Evolutionary conservation across 345 rosid species (phyloP).

Genomic region (Rubroshorea leprosula): DNA sequence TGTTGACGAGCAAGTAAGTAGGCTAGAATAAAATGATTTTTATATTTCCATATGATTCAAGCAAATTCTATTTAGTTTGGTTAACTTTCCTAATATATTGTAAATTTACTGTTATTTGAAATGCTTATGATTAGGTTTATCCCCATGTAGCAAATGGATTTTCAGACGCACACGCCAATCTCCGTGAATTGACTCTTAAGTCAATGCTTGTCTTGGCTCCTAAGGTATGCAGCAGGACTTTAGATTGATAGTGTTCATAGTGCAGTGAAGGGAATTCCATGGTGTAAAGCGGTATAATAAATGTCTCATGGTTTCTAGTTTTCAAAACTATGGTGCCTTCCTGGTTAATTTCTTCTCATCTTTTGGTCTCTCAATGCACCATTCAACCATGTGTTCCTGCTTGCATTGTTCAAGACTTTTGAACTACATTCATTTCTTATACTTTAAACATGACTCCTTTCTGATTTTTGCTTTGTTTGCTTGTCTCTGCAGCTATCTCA

Average conservation of each 20-base stretch:
- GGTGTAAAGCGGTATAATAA: too few relatives aligned
- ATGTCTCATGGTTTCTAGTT: too few relatives aligned
- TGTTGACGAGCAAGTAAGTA: constrained; percentile 92
- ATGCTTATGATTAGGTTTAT: constrained; percentile 55
- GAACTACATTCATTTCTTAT: neutral
- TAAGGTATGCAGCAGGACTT: constrained; percentile 48
- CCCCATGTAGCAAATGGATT: constrained; percentile 94
- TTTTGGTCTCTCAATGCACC: neutral
- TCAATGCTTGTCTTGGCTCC: constrained; percentile 97
- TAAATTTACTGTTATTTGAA: constrained; percentile 4
- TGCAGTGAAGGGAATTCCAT: too few relatives aligned
- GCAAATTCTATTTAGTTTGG: constrained; percentile 11
- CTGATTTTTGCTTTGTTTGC: constrained; percentile 20
- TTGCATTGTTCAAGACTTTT: too few relatives aligned
- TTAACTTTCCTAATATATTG: constrained; percentile 10
- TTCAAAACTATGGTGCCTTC: neutral
- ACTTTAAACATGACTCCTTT: constrained; percentile 6
- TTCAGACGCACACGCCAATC: constrained; percentile 85
- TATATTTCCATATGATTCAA: constrained; percentile 2
- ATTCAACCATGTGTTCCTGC: neutral
- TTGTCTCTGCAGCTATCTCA: constrained; percentile 79
- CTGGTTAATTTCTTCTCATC: neutral
- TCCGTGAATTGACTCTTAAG: constrained; percentile 95
- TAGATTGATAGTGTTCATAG: neutral
- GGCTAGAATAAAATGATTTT: constrained; percentile 6